Conservation (phyloP, 345 rosid genomes). For the Mangifera indica region DNA sequence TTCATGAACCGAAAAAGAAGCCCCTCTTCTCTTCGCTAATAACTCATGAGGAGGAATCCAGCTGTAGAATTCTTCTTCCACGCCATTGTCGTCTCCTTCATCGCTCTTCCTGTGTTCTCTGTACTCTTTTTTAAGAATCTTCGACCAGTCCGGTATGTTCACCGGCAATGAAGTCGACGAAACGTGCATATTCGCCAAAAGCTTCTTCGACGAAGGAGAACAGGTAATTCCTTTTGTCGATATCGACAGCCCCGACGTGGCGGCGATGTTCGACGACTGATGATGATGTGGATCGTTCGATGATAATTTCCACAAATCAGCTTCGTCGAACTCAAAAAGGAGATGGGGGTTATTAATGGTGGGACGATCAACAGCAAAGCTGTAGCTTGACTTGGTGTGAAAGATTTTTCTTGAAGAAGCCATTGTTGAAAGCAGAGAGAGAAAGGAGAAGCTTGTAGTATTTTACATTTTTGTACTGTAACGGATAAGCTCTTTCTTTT, state of each 20-base stretch:
- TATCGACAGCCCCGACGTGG: conserved; percentile 18
- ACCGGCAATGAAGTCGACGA: conserved; percentile 62
- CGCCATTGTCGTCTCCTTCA: conserved; percentile 25
- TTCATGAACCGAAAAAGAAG: conserved; percentile 51
- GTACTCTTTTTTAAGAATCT: conserved; percentile 53
- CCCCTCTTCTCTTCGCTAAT: conserved; percentile 55
- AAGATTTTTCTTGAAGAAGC: conserved; percentile 54
- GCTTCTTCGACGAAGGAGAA: conserved; percentile 39
- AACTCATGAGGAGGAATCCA: conserved; percentile 64
- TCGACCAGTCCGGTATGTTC: conserved; percentile 80
- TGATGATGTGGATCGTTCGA: conserved; percentile 10
- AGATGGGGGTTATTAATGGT: not conserved
- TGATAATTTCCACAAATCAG: conserved; percentile 37
- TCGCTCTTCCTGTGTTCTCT: conserved; percentile 32
- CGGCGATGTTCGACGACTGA: not conserved
- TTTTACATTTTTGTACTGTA: too few species aligned
- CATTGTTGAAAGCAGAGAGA: conserved; percentile 30
- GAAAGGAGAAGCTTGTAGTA: too few species aligned
- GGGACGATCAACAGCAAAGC: conserved; percentile 30
- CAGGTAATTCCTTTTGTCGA: conserved; percentile 35
- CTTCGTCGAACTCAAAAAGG: conserved; percentile 60
- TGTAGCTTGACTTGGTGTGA: conserved; percentile 40
- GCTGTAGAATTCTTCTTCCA: conserved; percentile 15
- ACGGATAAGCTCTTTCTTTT: conserved; percentile 33
- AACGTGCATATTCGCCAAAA: conserved; percentile 32